Base-by-base conservation (phyloP, 176 grass and related monocot genomes). In the Triticum monococcum region DNA sequence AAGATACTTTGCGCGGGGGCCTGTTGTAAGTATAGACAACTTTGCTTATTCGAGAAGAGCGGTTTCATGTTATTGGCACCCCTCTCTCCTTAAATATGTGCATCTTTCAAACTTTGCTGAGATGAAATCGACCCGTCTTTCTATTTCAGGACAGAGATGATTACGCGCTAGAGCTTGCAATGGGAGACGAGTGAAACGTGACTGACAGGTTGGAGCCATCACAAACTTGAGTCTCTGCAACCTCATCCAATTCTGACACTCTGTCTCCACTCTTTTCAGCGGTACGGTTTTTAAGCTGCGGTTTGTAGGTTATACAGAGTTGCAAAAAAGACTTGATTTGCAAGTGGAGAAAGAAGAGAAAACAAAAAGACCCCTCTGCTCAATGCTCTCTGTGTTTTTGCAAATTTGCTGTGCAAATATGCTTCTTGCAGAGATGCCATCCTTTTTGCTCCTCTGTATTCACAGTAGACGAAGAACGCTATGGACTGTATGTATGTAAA, bases 1-100 rank as follows among this genome's bases (percentile, higher is more conserved):
- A 69, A 85, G 92, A 94, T 98, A 96, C 81, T 98, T 98, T 88
- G 97, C 97, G 25, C 81, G 97, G 90, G 94, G 97, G 14, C 88
- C 97, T 77, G 86, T 98, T 73, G 97, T 98, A 52, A 96, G 90
- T 92, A 87, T 68, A 50, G 66, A 1, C 66, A 38, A 22, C 72
- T 82, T 85, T 57, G 41, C 13, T 82, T 25, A 64, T 64, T 62
- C 13, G 14, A 43, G 45, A 83, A 24, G 0, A 43, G 8, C 9
- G 1, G 12, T 61, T 57, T 45, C 5, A 3, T 68, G 62, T 54
- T 18, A 2, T 68, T 30, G 24, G 26, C 22, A 67, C 65, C 12
- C 17, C n/a, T 64, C 12, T 45, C 41, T 45, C 41, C 41, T 81
- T 37, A 20, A 68, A 75, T 14, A 3, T 24, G 23, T 45, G 69